Percentiles rank a stretch among this genome's conserved stretches.
These are phyloP conservation scores for Alternaria ethzedia DNA, from an alignment of 2,329 filamentous ascomycete genomes.

Conservation along the genomic window DNA sequence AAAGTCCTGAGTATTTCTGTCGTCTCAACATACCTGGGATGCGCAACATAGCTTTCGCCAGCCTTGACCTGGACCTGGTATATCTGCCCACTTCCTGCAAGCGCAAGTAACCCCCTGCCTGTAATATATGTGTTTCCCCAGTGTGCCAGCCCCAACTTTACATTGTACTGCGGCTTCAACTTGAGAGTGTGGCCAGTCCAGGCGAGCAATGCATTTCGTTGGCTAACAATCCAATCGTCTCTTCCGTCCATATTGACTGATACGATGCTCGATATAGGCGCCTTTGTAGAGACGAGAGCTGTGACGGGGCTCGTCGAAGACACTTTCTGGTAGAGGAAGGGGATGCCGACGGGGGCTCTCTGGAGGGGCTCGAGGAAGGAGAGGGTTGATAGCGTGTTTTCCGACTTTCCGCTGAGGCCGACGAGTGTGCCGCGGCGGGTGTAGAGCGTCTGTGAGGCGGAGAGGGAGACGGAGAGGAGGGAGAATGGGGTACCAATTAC, in stretches of 20 bases:
- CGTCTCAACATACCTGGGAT: slow-evolving; percentile 65
- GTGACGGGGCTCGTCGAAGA: slow-evolving; percentile 87
- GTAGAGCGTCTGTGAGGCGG: slow-evolving; percentile 91
- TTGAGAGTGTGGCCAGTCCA: slow-evolving; percentile 92
- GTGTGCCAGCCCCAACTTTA: slow-evolving; percentile 76
- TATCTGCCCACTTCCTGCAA: slow-evolving; percentile 86
- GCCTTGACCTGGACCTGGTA: slow-evolving; percentile 82
- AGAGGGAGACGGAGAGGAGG: slow-evolving; percentile 89
- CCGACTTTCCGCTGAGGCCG: slow-evolving; percentile 84
- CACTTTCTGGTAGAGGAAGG: slow-evolving; percentile 90
- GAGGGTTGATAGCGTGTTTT: slow-evolving; percentile 90
- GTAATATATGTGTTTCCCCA: slow-evolving; percentile 93
- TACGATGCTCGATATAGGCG: slow-evolving; percentile 83
- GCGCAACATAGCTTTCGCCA: slow-evolving; percentile 88
- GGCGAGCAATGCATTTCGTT: slow-evolving; percentile 86
- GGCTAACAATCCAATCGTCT: slow-evolving; percentile 92
- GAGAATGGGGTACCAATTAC: slow-evolving; percentile 92
- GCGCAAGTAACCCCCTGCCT: slow-evolving; percentile 82
- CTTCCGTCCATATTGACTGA: slow-evolving; percentile 91
- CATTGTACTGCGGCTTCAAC: slow-evolving; percentile 77
- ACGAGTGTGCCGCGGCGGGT: slow-evolving; percentile 91
- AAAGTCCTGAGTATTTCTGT: background rate
- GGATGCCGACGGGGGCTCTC: slow-evolving; percentile 80
- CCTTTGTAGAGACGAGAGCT: slow-evolving; percentile 86
- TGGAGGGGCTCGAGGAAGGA: slow-evolving; percentile 84